Conservation (phyloP, 805 yeast genomes). For the Kodamaea nitidulidarum region DNA sequence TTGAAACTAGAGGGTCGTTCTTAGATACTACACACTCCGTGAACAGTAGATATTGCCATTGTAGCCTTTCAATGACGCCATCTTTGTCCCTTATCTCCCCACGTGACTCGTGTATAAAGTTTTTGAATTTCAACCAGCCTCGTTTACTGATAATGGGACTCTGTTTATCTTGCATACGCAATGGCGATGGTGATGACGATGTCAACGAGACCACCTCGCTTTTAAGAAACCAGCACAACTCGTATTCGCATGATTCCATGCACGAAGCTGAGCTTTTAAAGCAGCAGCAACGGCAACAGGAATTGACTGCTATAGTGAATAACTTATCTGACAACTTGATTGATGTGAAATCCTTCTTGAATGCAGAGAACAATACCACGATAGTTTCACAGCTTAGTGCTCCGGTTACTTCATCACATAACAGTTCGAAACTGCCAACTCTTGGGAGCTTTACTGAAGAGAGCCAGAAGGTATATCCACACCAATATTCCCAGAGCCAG, state of each 20-base stretch:
- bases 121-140: constrained; percentile 5
- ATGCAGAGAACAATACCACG: constrained; percentile 7
- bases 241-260: constrained; percentile 28
- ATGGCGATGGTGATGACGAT: constrained; percentile 32
- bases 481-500: constrained; percentile 9
- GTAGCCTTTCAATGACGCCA: no score
- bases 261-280: constrained; percentile 36
- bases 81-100: not conserved
- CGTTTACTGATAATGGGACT: constrained; percentile 35
- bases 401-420: constrained; percentile 4
- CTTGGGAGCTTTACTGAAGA: constrained; percentile 8
- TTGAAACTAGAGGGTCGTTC: no score
- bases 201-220: constrained; percentile 38
- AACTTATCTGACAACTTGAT: constrained; percentile 24
- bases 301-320: constrained; percentile 43
- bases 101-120: not conserved
- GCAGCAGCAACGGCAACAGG: constrained; percentile 45
- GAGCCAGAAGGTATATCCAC: constrained; percentile 11
- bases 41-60: no score
- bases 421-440: constrained; percentile 6
- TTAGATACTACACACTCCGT: no score
- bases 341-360: constrained; percentile 14
- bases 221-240: constrained; percentile 22
- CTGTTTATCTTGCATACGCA: constrained; percentile 45
- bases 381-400: constrained; percentile 1